Evolutionary conservation across 176 grass and related monocot species (phyloP).

Genomic region (Aegilops speltoides): DNA sequence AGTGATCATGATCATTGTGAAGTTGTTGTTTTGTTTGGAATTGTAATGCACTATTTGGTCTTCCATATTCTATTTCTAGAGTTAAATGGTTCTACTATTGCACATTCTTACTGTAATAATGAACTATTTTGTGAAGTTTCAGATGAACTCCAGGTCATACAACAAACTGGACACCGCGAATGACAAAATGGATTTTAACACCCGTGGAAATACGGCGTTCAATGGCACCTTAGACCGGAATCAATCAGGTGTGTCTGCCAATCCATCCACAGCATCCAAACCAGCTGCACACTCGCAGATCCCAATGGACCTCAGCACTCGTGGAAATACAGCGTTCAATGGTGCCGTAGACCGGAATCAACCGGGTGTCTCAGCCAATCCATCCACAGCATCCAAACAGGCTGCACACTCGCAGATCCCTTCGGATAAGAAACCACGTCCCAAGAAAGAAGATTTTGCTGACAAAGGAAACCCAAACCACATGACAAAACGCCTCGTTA

Average conservation of each 20-base stretch:
- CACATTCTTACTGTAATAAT: background rate
- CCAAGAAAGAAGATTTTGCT: constrained; percentile 29
- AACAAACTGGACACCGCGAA: constrained; percentile 38
- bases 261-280: background rate
- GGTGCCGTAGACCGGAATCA: constrained; percentile 29
- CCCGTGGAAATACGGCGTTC: background rate
- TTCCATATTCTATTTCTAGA: background rate
- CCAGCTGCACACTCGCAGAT: constrained; percentile 12
- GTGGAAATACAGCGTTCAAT: constrained; percentile 1
- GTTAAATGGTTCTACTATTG: background rate
- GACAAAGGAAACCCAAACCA: constrained; percentile 9
- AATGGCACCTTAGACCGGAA: constrained; percentile 31
- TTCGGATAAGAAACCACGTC: constrained; percentile 33
- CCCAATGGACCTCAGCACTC: constrained; percentile 33
- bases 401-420: constrained; percentile 11
- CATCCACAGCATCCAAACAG: constrained; percentile 27
- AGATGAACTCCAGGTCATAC: constrained; percentile 56
- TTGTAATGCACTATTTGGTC: background rate
- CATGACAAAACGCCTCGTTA: background rate
- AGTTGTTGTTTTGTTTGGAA: constrained; percentile 12
- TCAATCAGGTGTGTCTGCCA: constrained; percentile 1
- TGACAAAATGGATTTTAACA: constrained; percentile 37
- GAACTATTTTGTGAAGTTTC: constrained; percentile 19
- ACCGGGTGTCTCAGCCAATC: constrained; percentile 21
- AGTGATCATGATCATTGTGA: background rate